These are phyloP conservation scores for Phaffia tasmanica DNA, from an alignment of 768 basidiomycete species.

Conservation along the genomic window DNA sequence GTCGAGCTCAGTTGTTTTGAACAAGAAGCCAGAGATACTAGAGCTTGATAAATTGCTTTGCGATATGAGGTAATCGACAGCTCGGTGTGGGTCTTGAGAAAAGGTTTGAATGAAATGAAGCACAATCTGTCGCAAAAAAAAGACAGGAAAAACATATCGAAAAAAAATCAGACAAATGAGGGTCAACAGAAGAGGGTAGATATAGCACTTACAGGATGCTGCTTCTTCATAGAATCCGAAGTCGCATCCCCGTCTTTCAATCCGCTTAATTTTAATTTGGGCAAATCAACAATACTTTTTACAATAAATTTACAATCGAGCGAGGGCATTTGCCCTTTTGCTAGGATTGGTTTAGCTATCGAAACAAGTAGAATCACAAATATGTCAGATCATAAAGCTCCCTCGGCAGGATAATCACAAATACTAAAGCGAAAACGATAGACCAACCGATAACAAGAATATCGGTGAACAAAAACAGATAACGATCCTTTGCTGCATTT, in stretches of 20 bases:
- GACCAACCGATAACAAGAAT: slow-evolving; percentile 56
- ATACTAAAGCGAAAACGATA: too few species aligned
- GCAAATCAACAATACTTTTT: slow-evolving; percentile 74
- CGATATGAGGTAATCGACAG: slow-evolving; percentile 58
- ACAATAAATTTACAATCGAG: slow-evolving; percentile 70
- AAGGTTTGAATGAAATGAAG: slow-evolving; percentile 69
- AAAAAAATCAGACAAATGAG: too few species aligned
- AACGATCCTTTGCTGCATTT: slow-evolving; percentile 74
- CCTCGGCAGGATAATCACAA: too few species aligned
- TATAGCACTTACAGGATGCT: slow-evolving; percentile 43
- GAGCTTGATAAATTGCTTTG: slow-evolving; percentile 54
- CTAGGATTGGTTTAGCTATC: slow-evolving; percentile 65
- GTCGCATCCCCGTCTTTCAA: slow-evolving; percentile 30
- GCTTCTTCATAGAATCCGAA: slow-evolving; percentile 27
- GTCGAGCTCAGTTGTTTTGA: slow-evolving; percentile 74
- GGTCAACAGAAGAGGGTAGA: too few species aligned
- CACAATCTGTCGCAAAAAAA: slow-evolving; percentile 35
- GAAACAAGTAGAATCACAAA: too few species aligned
- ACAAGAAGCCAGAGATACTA: slow-evolving; percentile 59
- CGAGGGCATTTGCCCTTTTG: slow-evolving; percentile 42
- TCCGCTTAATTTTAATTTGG: slow-evolving; percentile 34
- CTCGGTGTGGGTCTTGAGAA: slow-evolving; percentile 63
- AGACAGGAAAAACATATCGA: too few species aligned
- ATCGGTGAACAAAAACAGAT: slow-evolving; percentile 94
- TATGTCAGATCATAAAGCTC: too few species aligned